Base-by-base conservation (phyloP, 1,139 yeast genomes). In the Arxiozyma bovina region DNA sequence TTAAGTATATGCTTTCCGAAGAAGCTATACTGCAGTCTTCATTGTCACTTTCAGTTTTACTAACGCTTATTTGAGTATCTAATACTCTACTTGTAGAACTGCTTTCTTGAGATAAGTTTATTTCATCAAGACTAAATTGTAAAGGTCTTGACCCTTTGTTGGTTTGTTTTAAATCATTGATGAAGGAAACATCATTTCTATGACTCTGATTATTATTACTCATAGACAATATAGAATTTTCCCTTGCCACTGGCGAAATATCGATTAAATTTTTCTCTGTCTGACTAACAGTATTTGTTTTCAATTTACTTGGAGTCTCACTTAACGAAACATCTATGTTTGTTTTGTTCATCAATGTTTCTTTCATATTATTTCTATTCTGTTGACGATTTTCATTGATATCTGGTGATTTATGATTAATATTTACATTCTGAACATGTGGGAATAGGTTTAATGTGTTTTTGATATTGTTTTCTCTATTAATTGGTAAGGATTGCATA, bases 1-100 rank as follows among this genome's bases (percentile, higher is more conserved):
- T 63, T 17, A 68, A 52, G 27, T 63, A 61, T 48, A 66, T 64
- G 54, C 70, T 67, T 49, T 66, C 69, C 42, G 64, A 63, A 3
- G 70, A 65, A 9, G 54, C 50, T 11, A 50, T 25, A 43, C 54
- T 51, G 7, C 12, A n/a, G 25, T 30, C 42, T 27, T 45, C 45
- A 27, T 34, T 40, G n/a, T 22, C 45, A 40, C 22, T 27, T 17
- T 41, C 30, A 40, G 34, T 38, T 42, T 30, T n/a, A 20, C 22
- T 47, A 41, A 25, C 17, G 21, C 30, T 45, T 20, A 43, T 38
- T 9, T 12, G 30, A 20, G 17, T 51, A 11, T 25, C 25, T 20
- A 21, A 34, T 22, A 34, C 22, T 9, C 44, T 40, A 45, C 40
- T 46, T 6, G 21, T 23, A 15, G 50, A 45, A 41, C 45, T 45